Base-by-base conservation (phyloP, 306 rosid species). In the Casuarina cunninghamiana region DNA sequence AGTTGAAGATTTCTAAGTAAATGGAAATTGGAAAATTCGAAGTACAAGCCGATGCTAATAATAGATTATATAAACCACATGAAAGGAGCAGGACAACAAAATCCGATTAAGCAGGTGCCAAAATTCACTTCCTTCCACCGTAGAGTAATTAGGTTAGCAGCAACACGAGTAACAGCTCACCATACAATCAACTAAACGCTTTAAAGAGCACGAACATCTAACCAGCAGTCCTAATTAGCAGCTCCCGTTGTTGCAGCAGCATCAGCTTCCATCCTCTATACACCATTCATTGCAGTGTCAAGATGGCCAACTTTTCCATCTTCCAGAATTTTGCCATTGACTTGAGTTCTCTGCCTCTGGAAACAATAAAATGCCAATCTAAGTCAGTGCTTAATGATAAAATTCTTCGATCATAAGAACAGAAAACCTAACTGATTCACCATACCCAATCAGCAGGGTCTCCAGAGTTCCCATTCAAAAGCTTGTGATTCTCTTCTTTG, bases 291-390 rank as follows among this genome's bases (percentile, higher is more conserved):
- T 43, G 96, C 81, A 74, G 84, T 83, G 86, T 93, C 94, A 4
- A 77, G 82, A 85, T 87, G 97, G 62, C 53, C 91, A 35, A 89
- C 77, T 75, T 86, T 91, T 53, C 93, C 96, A 44, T 96, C 97
- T 55, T 96, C 99, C 44, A 83, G 68, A 71, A 73, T 87, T 90
- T 96, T 96, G 84, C 99, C 99, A 70, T 96, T 96, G 49, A 90
- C 84, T 84, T 90, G 99, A 83, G 91, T 89, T 86, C 98, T 87
- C 86, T 86, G 97, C 84, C 99, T 96, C 99, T 95, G 93, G 62
- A 73, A 38, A 86, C 50, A 44, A 72, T 44, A 60, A 60, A 69
- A 67, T 55, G 69, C 73, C 51, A 62, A 21, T 79, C 80, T 79
- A 76, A 46, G 83, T 82, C 26, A 8, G 16, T 73, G 51, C 68